Evolutionary conservation across 2,329 filamentous ascomycete genomes (phyloP), one percentile per base, ranked within the genome.

Genomic region (Aureobasidium sp.): DNA sequence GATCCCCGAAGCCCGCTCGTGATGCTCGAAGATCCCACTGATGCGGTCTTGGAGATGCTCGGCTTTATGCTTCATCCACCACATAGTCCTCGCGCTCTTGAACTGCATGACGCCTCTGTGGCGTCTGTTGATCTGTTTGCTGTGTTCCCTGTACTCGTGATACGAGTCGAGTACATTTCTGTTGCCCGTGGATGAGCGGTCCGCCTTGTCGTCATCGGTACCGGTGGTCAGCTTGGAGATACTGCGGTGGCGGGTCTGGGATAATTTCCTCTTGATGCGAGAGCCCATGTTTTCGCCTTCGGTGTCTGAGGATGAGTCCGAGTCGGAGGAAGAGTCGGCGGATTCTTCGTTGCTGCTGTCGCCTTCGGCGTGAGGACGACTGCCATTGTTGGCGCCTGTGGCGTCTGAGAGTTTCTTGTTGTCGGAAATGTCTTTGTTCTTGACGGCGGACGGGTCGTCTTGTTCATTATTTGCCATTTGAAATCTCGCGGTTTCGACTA

Each of bases 91-190:
- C 22, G 79, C 81, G 68, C 81, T 72, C 78, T 81, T 82, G 84
- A 87, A 91, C 74, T 91, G 88, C 88, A 91, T 91, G 44, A 88
- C 70, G 0, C 88, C 88, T 25, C 85, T 76, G 68, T 91, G 85
- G 69, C 83, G 81, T 53, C 86, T 77, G 71, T 89, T 86, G 65
- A 88, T 74, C 64, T 82, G 79, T 72, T 81, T 83, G 65, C 80
- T 77, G 66, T 85, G 77, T 62, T 79, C 77, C 69, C 81, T 84
- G 70, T 86, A 88, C 64, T 88, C 85, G 62, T 79, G 81, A 49
- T 85, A 63, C 69, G 82, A 77, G 47, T 81, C 80, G 11, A 78
- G 73, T 41, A 76, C 70, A 65, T 74, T 78, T 1, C 74, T 72
- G 5, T 69, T 68, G 14, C 70, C 70, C 5, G 67, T 64, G 14